Evolutionary conservation across 768 basidiomycete species (phyloP).

Genomic region (Cantharellus anzutake): DNA sequence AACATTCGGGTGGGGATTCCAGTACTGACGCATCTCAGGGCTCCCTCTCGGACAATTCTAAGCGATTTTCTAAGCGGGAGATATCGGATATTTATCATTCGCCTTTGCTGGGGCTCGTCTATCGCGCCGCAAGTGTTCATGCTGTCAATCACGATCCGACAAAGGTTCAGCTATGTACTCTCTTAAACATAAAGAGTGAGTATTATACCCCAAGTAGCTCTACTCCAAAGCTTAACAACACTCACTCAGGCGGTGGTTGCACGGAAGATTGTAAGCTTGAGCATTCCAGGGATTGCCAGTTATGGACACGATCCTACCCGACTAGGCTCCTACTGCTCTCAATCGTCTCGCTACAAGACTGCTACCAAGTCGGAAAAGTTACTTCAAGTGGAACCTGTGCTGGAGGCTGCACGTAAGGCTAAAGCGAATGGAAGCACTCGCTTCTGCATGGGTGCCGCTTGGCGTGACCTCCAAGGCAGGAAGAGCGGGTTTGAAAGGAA

Average conservation of each 20-base stretch:
- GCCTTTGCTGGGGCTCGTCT: constrained; percentile 78
- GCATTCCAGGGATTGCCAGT: not conserved
- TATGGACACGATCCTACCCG: constrained; percentile 3
- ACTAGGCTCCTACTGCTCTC: constrained; percentile 89
- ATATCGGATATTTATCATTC: constrained; percentile 72
- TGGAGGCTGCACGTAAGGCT: constrained; percentile 81
- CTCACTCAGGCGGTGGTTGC: constrained; percentile 66
- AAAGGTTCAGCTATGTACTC: constrained; percentile 88
- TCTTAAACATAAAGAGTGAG: constrained; percentile 98
- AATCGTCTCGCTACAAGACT: constrained; percentile 85
- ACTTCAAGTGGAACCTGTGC: constrained; percentile 76
- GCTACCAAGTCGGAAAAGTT: constrained; percentile 75
- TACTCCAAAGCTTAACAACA: not conserved
- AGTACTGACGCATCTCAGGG: no score
- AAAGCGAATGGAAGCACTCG: constrained; percentile 94
- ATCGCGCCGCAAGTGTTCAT: constrained; percentile 68
- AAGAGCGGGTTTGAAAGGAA: constrained; percentile 73
- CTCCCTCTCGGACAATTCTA: no score
- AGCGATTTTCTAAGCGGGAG: constrained; percentile 21
- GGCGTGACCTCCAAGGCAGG: constrained; percentile 84
- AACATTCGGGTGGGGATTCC: no score
- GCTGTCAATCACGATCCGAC: constrained; percentile 69
- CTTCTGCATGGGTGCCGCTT: constrained; percentile 98
- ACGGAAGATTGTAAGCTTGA: constrained; percentile 69
- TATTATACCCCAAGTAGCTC: constrained; percentile 8